These are phyloP conservation scores for Hsuehochloa calcarea DNA, from an alignment of 176 grass and related monocot species.

Conservation along the genomic window DNA sequence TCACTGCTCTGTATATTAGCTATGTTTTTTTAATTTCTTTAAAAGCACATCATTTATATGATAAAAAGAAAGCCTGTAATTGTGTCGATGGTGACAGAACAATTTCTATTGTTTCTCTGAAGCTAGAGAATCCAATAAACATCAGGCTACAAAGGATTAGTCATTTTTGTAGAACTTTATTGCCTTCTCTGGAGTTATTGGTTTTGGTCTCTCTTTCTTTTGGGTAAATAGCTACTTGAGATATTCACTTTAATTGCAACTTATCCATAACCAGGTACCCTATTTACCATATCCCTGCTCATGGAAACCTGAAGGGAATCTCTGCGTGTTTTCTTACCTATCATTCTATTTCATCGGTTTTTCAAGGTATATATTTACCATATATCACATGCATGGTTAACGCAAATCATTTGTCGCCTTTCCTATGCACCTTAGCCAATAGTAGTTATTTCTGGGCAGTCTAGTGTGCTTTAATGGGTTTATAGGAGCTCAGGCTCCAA, in stretches of 20 bases:
- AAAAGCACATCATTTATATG: not conserved
- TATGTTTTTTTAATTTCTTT: not conserved
- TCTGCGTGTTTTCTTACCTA: slow-evolving; percentile 75
- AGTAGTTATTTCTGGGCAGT: not conserved
- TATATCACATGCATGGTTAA: not conserved
- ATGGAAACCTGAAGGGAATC: slow-evolving; percentile 53
- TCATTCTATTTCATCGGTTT: slow-evolving; percentile 69
- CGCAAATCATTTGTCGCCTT: not conserved
- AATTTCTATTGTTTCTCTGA: not conserved
- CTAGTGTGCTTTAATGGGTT: not conserved
- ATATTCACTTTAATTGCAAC: not conserved
- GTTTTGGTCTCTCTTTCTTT: not conserved
- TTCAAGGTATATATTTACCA: slow-evolving; percentile 55
- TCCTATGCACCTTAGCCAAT: not conserved
- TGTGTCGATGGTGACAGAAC: not conserved
- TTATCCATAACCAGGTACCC: slow-evolving; percentile 58
- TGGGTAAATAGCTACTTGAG: not conserved
- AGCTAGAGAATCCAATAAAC: not conserved
- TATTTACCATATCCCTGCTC: slow-evolving; percentile 65
- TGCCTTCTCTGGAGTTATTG: not conserved
- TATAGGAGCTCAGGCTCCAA: not conserved
- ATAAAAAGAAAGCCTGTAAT: not conserved
- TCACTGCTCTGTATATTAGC: not conserved
- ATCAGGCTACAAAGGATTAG: not conserved
- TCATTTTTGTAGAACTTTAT: not conserved